Percentiles rank a stretch among this genome's conserved stretches.
Conservation (phyloP, 2,329 filamentous ascomycete genomes). For the Calonectria hongkongensis region DNA sequence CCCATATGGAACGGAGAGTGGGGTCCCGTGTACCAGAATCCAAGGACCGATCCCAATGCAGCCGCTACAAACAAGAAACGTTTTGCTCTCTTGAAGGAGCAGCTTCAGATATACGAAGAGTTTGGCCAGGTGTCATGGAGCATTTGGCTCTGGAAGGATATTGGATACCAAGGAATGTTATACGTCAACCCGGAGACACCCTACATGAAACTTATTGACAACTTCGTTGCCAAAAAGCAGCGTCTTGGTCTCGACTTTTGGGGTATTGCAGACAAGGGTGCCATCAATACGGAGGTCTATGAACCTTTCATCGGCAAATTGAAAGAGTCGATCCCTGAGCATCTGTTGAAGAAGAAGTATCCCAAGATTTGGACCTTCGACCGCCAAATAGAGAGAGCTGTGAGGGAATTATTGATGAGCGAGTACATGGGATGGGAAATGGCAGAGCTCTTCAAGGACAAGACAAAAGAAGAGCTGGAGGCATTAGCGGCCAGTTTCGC, state of each 20-base stretch:
- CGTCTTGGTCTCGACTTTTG: slow-evolving; percentile 72
- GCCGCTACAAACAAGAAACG: slow-evolving; percentile 63
- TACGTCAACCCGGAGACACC: slow-evolving; percentile 66
- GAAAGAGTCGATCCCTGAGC: slow-evolving; percentile 64
- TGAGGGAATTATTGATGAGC: slow-evolving; percentile 64
- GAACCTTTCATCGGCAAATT: slow-evolving; percentile 62
- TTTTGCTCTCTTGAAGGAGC: slow-evolving; percentile 64
- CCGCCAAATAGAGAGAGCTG: slow-evolving; percentile 68
- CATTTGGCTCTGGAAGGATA: slow-evolving; percentile 77
- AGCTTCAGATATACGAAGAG: slow-evolving; percentile 61
- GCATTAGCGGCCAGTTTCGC: slow-evolving; percentile 70
- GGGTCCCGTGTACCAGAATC: slow-evolving; percentile 68
- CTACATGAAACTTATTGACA: slow-evolving; percentile 70
- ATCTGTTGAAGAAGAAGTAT: slow-evolving; percentile 65
- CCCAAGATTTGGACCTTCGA: slow-evolving; percentile 71
- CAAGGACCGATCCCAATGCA: slow-evolving; percentile 59
- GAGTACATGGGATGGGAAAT: slow-evolving; percentile 72
- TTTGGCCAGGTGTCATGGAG: slow-evolving; percentile 67
- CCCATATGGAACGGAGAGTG: slow-evolving; percentile 72
- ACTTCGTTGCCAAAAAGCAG: slow-evolving; percentile 74
- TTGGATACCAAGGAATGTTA: slow-evolving; percentile 74
- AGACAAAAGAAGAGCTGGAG: slow-evolving; percentile 71
- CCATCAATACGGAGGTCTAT: slow-evolving; percentile 57
- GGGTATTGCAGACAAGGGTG: slow-evolving; percentile 62
- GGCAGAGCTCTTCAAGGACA: slow-evolving; percentile 72